Conservation (phyloP, 2,329 filamentous ascomycete species). For the Sporothrix luriei region DNA sequence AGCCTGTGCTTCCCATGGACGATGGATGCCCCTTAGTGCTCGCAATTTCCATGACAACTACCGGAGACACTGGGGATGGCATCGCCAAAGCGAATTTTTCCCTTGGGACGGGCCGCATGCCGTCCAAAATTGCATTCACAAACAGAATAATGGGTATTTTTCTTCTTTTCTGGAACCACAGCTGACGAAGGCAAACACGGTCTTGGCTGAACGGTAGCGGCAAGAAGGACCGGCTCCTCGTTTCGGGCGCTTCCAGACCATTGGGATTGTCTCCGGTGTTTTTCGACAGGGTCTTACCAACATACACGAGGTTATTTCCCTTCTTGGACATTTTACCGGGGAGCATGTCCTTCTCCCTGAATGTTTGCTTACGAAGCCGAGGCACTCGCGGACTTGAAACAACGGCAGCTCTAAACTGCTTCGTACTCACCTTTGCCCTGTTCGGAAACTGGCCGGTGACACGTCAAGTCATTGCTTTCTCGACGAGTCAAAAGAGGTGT, state of each 20-base stretch:
- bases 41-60: not conserved
- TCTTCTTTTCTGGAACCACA: not conserved
- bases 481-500: not conserved
- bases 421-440: not conserved
- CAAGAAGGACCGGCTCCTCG: not conserved
- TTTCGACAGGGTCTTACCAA: not conserved
- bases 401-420: not conserved
- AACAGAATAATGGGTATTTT: not conserved
- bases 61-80: no score
- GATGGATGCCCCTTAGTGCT: not conserved
- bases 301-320: slow-evolving; percentile 17
- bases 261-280: slow-evolving; percentile 24
- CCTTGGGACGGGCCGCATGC: not conserved
- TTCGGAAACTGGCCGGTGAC: not conserved
- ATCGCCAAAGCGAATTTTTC: not conserved
- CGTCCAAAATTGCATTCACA: not conserved
- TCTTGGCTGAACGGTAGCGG: slow-evolving; percentile 9
- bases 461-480: slow-evolving; percentile 12
- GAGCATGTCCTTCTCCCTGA: no score
- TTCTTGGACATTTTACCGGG: not conserved
- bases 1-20: not conserved
- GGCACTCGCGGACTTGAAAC: not conserved
- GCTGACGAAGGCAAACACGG: not conserved
- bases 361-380: not conserved
- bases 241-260: slow-evolving; percentile 29